These are phyloP conservation scores for Chrysoporthe deuterocubensis DNA, from an alignment of 2,329 filamentous ascomycete species.

Conservation along the genomic window DNA sequence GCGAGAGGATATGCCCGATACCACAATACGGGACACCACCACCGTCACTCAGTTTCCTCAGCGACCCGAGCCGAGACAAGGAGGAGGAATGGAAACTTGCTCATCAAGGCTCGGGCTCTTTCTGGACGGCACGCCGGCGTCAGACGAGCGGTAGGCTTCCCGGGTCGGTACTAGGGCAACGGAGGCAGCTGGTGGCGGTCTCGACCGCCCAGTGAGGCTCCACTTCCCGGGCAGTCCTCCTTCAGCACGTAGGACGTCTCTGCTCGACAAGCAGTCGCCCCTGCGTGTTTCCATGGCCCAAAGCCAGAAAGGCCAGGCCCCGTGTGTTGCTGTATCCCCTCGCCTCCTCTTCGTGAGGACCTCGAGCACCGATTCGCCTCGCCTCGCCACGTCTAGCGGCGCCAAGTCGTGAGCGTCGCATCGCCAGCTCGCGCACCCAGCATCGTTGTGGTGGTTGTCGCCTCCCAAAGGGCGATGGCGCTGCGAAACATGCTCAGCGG, in stretches of 20 bases:
- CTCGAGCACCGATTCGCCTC: background rate
- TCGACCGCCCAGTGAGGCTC: background rate
- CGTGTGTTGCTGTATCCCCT: background rate
- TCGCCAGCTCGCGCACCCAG: background rate
- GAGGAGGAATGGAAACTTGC: slow-evolving; percentile 10
- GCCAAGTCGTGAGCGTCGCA: background rate
- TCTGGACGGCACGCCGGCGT: background rate
- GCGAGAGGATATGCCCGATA: background rate
- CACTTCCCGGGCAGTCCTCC: background rate
- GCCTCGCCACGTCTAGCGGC: background rate
- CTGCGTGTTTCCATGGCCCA: background rate
- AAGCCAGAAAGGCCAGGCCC: background rate
- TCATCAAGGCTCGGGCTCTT: slow-evolving; percentile 5
- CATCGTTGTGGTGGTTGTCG: background rate
- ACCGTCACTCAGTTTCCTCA: background rate
- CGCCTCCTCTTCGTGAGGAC: background rate
- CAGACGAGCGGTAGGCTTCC: slow-evolving; percentile 4
- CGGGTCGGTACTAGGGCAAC: background rate
- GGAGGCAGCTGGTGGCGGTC: background rate
- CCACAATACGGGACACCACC: background rate
- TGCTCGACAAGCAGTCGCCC: background rate
- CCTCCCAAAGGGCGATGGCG: slow-evolving; percentile 3
- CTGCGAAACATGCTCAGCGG: slow-evolving; percentile 25
- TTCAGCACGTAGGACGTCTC: too few species aligned
- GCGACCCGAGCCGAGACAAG: background rate